Evolutionary conservation across 495 filamentous ascomycete species (phyloP).

Genomic region (Poronia punctata): DNA sequence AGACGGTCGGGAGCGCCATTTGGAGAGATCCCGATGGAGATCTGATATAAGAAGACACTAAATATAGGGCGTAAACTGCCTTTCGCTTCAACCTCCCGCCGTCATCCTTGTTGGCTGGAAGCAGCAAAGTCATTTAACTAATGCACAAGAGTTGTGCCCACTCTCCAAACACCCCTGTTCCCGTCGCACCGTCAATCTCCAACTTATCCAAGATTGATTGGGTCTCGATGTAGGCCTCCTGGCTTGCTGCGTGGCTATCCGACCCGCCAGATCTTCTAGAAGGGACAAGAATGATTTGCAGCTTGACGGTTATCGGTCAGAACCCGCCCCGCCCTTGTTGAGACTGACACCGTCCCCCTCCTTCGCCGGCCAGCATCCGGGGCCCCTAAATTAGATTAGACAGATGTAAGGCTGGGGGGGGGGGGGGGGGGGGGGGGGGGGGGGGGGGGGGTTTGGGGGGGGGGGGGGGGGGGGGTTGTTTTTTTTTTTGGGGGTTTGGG

Average conservation of each 20-base stretch:
- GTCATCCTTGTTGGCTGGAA: constrained; percentile 1
- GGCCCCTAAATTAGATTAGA: constrained; percentile 10
- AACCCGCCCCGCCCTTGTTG: constrained; percentile 13
- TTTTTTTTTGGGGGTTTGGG: no score
- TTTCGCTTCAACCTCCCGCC: not conserved
- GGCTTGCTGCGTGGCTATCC: constrained; percentile 10
- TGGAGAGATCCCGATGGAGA: no score
- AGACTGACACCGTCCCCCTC: constrained; percentile 17
- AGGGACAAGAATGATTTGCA: constrained; percentile 13
- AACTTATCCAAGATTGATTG: constrained; percentile 8
- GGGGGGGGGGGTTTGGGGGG: no score
- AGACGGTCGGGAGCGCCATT: no score
- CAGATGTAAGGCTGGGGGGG: constrained; percentile 9
- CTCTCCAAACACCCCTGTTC: constrained; percentile 1
- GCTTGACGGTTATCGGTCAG: constrained; percentile 15
- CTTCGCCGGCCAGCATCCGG: constrained; percentile 8
- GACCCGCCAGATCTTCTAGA: constrained; percentile 24
- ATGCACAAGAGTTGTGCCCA: not conserved
- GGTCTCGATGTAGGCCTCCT: constrained; percentile 5
- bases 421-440: constrained; percentile 7
- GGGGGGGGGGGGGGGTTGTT: no score
- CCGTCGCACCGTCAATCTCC: not conserved
- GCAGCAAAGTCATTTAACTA: not conserved
- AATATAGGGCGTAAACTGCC: no score
- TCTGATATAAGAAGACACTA: no score